phyloP scores from a whole-genome alignment of 192 early-diverging fungal genomes.

The Coemansia sp. region DNA sequence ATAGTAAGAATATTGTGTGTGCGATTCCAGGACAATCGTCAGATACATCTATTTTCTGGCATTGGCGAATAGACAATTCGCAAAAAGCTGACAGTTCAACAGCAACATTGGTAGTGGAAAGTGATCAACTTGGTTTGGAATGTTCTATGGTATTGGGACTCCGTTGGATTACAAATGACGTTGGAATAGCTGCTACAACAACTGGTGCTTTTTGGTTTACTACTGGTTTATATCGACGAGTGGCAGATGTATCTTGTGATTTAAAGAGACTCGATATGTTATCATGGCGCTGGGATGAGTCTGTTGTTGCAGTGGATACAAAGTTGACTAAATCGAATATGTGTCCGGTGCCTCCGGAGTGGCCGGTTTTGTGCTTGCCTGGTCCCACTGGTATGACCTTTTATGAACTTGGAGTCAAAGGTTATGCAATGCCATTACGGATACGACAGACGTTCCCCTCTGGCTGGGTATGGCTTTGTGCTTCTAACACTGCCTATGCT shows the following conservation, averaged over 20 bases:
- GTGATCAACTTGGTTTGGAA: not conserved
- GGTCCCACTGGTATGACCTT: conserved; percentile 25
- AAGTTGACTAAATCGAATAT: too few species aligned
- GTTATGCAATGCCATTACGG: too few species aligned
- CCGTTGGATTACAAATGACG: conserved; percentile 16
- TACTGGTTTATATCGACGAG: not conserved
- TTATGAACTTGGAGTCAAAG: conserved; percentile 6
- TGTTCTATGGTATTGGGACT: conserved; percentile 12
- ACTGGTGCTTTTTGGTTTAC: conserved; percentile 29
- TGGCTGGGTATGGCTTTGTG: conserved; percentile 50
- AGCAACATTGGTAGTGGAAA: not conserved
- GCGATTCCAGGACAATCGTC: conserved; percentile 1
- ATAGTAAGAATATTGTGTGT: conserved; percentile 10
- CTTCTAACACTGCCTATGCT: conserved; percentile 16
- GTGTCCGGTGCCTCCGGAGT: conserved; percentile 11
- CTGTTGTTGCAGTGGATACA: conserved; percentile 18
- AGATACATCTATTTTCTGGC: conserved; percentile 6
- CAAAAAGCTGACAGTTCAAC: not conserved
- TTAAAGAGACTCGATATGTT: conserved; percentile 4
- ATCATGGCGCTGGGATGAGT: conserved; percentile 45
- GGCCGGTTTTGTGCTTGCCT: conserved; percentile 31
- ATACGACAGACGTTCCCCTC: conserved; percentile 16
- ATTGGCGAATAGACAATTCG: conserved; percentile 17
- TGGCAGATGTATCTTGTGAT: not conserved
- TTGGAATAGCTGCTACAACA: conserved; percentile 23